Evolutionary conservation across 805 yeast species (phyloP), one percentile per base, ranked within the genome.

Genomic region (Cyberlindnera americana): DNA sequence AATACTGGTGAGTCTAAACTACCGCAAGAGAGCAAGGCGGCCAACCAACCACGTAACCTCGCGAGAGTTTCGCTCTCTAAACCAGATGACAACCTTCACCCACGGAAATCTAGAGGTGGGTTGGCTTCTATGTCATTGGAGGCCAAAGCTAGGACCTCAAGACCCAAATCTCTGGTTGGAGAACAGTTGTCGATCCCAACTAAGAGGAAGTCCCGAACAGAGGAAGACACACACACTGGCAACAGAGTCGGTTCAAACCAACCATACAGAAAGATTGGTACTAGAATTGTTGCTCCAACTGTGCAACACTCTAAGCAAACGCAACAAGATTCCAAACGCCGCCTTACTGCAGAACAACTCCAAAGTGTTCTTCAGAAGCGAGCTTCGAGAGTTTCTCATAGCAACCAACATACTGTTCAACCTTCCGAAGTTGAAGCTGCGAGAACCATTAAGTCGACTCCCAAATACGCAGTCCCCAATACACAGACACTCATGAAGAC

Each of bases 401-500:
- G n/a, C n/a, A 31, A 15, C 26, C 18, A n/a, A 12, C 18, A 25
- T 21, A 4, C 26, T 14, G 9, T 4, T 5, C 25, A 31, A 4
- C 27, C 37, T 4, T 17, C 29, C 2, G 40, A 44, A 29, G 37
- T 32, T 8, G 48, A 37, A 12, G 18, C 38, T 10, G 7, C 38
- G 23, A 29, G 39, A 33, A 14, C 27, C 8, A 29, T 31, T 29
- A 54, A 48, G 29, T 37, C 37, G 27, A 33, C 35, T 17, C 39
- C 40, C 11, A 47, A 47, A 36, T 44, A 37, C 29, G 34, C 46
- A 6, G 29, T 32, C n/a, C 37, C 55, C 18, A 48, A 27, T 21
- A 44, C 50, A 15, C 54, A 51, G 26, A 52, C 49, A 4, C 50
- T 64, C 35, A 56, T 63, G 61, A 65, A 59, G 43, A 52, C 62